A percentile compares a stretch with the other conserved stretches of the same genome.
Conservation (phyloP, 768 basidiomycete species). For the Kwoniella newhampshirensis region DNA sequence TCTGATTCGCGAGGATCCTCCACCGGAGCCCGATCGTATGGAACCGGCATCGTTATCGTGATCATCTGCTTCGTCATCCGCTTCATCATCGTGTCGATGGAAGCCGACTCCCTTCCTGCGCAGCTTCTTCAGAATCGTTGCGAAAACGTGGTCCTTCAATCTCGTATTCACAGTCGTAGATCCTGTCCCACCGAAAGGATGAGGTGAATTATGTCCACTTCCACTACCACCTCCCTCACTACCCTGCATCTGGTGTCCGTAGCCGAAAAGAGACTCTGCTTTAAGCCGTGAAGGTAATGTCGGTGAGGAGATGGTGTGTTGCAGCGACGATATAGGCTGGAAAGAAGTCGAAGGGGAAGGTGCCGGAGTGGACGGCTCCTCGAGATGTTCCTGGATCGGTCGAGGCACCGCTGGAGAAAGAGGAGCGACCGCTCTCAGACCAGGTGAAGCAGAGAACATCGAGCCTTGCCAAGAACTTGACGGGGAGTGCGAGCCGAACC, state of each 20-base stretch:
- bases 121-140: constrained; percentile 68
- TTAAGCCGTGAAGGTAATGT: constrained; percentile 27
- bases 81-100: constrained; percentile 49
- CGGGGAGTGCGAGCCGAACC: constrained; percentile 24
- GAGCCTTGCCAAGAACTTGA: constrained; percentile 30
- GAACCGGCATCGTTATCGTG: neutral
- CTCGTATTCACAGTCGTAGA: constrained; percentile 91
- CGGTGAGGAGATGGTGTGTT: constrained; percentile 48
- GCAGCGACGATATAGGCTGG: constrained; percentile 23
- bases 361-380: constrained; percentile 33
- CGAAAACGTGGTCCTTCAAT: constrained; percentile 93
- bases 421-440: constrained; percentile 3
- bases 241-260: neutral
- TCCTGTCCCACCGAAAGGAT: constrained; percentile 76
- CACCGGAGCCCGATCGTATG: neutral
- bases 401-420: constrained; percentile 24
- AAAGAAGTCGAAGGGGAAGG: constrained; percentile 30
- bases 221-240: neutral
- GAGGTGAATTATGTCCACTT: constrained; percentile 36
- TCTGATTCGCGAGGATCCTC: neutral
- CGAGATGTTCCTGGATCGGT: constrained; percentile 26
- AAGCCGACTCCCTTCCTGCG: constrained; percentile 32
- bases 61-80: constrained; percentile 56
- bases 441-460: constrained; percentile 32
- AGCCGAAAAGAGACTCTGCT: constrained; percentile 11